Conservation (phyloP, 768 basidiomycete genomes). For the Kwoniella newhampshirensis region DNA sequence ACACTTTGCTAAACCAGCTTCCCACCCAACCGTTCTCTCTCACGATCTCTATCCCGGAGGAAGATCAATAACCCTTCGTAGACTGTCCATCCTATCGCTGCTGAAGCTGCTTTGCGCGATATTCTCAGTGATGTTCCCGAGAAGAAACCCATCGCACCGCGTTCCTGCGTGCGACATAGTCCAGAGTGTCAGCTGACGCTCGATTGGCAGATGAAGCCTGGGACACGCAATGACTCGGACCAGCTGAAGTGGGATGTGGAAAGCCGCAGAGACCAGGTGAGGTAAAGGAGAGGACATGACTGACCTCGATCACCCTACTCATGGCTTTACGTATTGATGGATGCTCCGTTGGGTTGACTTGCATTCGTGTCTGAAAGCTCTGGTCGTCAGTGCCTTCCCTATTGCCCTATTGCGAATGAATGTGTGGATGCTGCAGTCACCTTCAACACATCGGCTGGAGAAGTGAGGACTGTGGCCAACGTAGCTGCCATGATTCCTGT, state of each 20-base stretch:
- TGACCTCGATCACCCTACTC: slow-evolving; percentile 67
- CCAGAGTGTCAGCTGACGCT: slow-evolving; percentile 8
- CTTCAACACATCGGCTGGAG: slow-evolving; percentile 94
- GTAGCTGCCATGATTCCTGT: slow-evolving; percentile 77
- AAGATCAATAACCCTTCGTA: slow-evolving; percentile 62
- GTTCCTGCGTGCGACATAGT: slow-evolving; percentile 60
- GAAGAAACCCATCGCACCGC: slow-evolving; percentile 76
- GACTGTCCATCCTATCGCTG: slow-evolving; percentile 88
- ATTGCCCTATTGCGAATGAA: background rate
- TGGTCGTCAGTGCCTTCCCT: no score
- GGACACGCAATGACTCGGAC: background rate
- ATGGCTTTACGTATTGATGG: slow-evolving; percentile 68
- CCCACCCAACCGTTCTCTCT: background rate
- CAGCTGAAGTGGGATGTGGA: no score
- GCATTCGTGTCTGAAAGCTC: slow-evolving; percentile 73
- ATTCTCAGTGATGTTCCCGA: slow-evolving; percentile 80
- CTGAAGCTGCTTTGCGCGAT: slow-evolving; percentile 80
- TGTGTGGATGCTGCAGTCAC: slow-evolving; percentile 56
- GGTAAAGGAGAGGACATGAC: slow-evolving; percentile 31
- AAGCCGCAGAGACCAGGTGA: no score
- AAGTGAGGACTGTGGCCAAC: slow-evolving; percentile 78
- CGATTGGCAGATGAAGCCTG: slow-evolving; percentile 1
- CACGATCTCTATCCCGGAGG: slow-evolving; percentile 35
- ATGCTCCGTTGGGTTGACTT: slow-evolving; percentile 80
- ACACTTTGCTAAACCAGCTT: background rate